phyloP scores from a whole-genome alignment of 2,329 filamentous ascomycete species.

The Tolypocladium paradoxum region DNA sequence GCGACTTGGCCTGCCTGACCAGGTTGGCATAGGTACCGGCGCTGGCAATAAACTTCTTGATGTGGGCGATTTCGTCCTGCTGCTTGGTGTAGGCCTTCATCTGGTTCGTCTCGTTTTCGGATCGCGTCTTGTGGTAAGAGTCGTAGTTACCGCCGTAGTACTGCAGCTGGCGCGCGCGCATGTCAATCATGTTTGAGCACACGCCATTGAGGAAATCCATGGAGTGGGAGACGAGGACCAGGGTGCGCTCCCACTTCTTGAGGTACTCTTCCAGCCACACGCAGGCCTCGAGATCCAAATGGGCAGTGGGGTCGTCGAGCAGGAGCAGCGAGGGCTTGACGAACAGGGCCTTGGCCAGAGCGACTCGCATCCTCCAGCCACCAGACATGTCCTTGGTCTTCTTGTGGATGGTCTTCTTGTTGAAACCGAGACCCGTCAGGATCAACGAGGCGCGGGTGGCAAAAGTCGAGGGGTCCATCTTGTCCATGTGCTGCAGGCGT shows the following conservation, averaged over 20 bases:
- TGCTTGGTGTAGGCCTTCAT: slow-evolving; percentile 99
- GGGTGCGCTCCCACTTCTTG: slow-evolving; percentile 98
- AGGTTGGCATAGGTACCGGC: slow-evolving; percentile 99
- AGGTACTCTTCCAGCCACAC: slow-evolving; percentile 99
- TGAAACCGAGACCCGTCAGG: slow-evolving; percentile 96
- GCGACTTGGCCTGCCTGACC: slow-evolving; percentile 96
- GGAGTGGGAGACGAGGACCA: slow-evolving; percentile 93
- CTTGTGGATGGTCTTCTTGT: slow-evolving; percentile 96
- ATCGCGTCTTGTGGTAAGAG: slow-evolving; percentile 87
- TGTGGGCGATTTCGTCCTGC: slow-evolving; percentile 97
- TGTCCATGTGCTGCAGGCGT: slow-evolving; percentile 75
- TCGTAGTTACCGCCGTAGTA: slow-evolving; percentile 99
- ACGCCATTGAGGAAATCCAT: slow-evolving; percentile 99
- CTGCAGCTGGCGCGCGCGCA: slow-evolving; percentile 76
- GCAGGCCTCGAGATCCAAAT: slow-evolving; percentile 98
- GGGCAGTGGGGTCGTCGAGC: slow-evolving; percentile 95
- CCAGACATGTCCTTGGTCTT: slow-evolving; percentile 99
- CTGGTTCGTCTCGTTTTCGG: slow-evolving; percentile 94
- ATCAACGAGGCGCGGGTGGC: slow-evolving; percentile 91
- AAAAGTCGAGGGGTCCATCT: slow-evolving; percentile 97
- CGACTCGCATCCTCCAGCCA: slow-evolving; percentile 99
- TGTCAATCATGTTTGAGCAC: slow-evolving; percentile 97
- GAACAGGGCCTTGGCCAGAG: slow-evolving; percentile 93
- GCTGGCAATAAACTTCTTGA: slow-evolving; percentile 99
- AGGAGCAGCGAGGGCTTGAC: slow-evolving; percentile 93